phyloP scores from a whole-genome alignment of 139 green algal species.

The Raphidocelis subcapitata region DNA sequence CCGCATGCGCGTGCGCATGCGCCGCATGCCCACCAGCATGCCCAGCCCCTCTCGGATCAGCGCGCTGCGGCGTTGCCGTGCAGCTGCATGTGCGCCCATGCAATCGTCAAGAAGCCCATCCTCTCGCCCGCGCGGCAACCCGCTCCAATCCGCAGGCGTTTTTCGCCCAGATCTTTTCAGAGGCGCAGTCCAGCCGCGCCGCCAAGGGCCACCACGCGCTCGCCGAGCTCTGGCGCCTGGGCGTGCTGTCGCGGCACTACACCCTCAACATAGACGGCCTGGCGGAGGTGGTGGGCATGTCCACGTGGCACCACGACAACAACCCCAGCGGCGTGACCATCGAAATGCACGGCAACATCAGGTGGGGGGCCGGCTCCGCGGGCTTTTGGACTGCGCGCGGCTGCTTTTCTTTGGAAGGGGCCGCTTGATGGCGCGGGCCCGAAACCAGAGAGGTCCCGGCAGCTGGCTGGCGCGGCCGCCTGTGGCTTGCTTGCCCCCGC shows the following conservation, averaged over 20 bases:
- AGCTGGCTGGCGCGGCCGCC: too few species aligned
- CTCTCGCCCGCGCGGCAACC: neutral
- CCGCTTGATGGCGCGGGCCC: too few species aligned
- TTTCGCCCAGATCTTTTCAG: conserved; percentile 82
- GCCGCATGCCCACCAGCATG: neutral
- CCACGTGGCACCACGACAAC: conserved; percentile 79
- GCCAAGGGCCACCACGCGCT: conserved; percentile 48
- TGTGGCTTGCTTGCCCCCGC: too few species aligned
- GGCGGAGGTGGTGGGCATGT: conserved; percentile 68
- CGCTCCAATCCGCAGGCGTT: conserved; percentile 74
- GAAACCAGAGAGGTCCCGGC: too few species aligned
- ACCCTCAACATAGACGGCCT: conserved; percentile 94
- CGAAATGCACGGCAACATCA: conserved; percentile 88
- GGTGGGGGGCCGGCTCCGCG: neutral
- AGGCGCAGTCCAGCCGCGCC: conserved; percentile 57
- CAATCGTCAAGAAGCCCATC: neutral
- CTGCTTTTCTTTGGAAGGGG: too few species aligned
- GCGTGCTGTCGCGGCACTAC: conserved; percentile 83
- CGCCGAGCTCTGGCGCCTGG: conserved; percentile 35
- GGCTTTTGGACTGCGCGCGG: too few species aligned
- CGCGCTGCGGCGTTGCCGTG: neutral
- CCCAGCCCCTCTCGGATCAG: neutral
- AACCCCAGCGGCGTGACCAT: conserved; percentile 72
- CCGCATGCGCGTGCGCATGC: conserved; percentile 3
- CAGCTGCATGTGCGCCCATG: neutral